These are phyloP conservation scores for Hippophae gyantsensis DNA, from an alignment of 306 rosid species.

Conservation along the genomic window DNA sequence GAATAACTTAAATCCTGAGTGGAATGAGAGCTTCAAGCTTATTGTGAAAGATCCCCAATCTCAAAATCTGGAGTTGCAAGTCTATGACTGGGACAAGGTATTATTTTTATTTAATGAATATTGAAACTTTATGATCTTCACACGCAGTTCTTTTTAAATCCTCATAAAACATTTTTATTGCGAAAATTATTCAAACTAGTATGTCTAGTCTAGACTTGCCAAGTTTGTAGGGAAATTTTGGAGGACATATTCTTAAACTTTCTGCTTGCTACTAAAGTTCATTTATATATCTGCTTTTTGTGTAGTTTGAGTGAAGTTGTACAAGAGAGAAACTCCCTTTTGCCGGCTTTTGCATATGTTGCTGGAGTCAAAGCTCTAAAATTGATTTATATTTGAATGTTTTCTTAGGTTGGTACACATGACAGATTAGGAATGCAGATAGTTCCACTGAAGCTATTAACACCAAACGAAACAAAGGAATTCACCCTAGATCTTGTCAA, in stretches of 20 bases:
- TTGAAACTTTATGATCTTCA: not conserved
- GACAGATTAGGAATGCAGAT: constrained; percentile 83
- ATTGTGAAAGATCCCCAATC: constrained; percentile 70
- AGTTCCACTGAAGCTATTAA: constrained; percentile 60
- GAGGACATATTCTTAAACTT: too few species aligned
- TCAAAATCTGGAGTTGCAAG: constrained; percentile 83
- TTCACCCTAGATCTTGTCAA: constrained; percentile 63
- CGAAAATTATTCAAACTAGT: too few species aligned
- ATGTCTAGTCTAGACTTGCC: too few species aligned
- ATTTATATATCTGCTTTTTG: too few species aligned
- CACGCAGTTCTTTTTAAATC: not conserved
- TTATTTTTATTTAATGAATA: not conserved
- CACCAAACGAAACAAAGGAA: constrained; percentile 48
- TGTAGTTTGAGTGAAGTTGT: too few species aligned
- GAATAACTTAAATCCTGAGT: constrained; percentile 76
- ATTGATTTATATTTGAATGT: constrained; percentile 3
- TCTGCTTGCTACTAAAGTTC: too few species aligned
- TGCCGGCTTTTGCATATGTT: too few species aligned
- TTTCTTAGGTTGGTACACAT: constrained; percentile 69
- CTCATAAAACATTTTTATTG: too few species aligned
- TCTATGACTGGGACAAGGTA: constrained; percentile 97
- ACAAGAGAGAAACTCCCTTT: too few species aligned
- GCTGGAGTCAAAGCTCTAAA: not conserved
- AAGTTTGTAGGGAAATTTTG: too few species aligned
- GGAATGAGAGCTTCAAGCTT: constrained; percentile 92